Evolutionary conservation across 805 yeast genomes (phyloP).

Genomic region (Nakazawaea anatomiae): DNA sequence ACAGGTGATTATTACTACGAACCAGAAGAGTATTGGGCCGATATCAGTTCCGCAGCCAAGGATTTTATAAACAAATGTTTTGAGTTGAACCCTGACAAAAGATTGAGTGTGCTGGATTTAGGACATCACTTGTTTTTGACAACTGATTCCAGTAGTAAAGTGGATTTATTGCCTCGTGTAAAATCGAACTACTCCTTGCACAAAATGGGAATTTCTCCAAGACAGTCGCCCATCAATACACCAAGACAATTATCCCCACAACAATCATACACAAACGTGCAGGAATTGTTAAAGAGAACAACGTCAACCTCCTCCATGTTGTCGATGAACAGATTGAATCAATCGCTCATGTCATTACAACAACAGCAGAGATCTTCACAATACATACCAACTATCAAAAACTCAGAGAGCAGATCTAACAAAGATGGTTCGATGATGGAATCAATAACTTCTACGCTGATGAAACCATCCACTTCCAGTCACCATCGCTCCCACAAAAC

Average conservation of each 20-base stretch:
- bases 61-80: constrained; percentile 60
- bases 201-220: constrained; percentile 5
- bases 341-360: neutral
- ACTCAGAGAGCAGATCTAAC: neutral
- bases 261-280: constrained; percentile 7
- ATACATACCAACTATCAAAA: neutral
- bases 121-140: constrained; percentile 62
- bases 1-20: constrained; percentile 64
- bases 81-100: constrained; percentile 40
- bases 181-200: constrained; percentile 11
- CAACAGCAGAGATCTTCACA: constrained; percentile 5
- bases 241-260: constrained; percentile 10
- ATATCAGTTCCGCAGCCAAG: constrained; percentile 54
- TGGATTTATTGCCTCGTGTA: constrained; percentile 9
- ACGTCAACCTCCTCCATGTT: constrained; percentile 5
- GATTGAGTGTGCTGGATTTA: constrained; percentile 62
- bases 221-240: constrained; percentile 6
- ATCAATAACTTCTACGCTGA: constrained; percentile 9
- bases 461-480: constrained; percentile 4
- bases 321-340: constrained; percentile 8
- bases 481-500: neutral
- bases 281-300: constrained; percentile 4
- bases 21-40: constrained; percentile 83
- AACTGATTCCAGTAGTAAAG: neutral
- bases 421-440: constrained; percentile 1